Evolutionary conservation across 1,139 yeast genomes (phyloP).

Genomic region (Arxiozyma slooffiae): DNA sequence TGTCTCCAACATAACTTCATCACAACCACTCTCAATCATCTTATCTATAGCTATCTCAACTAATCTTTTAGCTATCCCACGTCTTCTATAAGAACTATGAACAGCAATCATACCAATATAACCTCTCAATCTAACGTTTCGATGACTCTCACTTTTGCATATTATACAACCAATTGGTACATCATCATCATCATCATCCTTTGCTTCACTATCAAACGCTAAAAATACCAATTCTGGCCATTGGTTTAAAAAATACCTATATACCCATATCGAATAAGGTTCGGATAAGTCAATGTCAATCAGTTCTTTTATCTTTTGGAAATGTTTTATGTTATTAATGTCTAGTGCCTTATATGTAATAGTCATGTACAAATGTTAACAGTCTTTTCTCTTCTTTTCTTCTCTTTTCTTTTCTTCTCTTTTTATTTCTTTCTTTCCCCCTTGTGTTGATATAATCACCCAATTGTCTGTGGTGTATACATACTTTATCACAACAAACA

Average conservation of each 20-base stretch:
- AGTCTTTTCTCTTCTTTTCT: background rate
- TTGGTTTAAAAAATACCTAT: conserved; percentile 55
- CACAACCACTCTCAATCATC: conserved; percentile 57
- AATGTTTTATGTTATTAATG: conserved; percentile 23
- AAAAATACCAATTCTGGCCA: conserved; percentile 51
- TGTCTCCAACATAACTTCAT: conserved; percentile 84
- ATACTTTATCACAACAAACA: too few relatives aligned
- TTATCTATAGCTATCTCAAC: too few relatives aligned
- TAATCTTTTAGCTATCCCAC: conserved; percentile 83
- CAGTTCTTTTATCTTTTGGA: conserved; percentile 34
- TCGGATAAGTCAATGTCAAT: conserved; percentile 58
- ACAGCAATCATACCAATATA: conserved; percentile 96
- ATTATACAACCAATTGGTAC: conserved; percentile 70
- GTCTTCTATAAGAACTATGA: conserved; percentile 56
- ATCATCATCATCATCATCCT: conserved; percentile 26
- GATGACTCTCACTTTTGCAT: conserved; percentile 73
- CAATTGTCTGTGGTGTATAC: too few relatives aligned
- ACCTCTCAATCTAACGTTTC: conserved; percentile 64
- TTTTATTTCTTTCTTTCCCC: background rate
- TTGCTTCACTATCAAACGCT: conserved; percentile 30
- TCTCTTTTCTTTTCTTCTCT: background rate
- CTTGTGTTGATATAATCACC: background rate
- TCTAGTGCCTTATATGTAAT: conserved; percentile 22
- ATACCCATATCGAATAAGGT: conserved; percentile 65
- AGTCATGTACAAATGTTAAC: too few relatives aligned